Evolutionary conservation across 2,329 filamentous ascomycete genomes (phyloP), one percentile per base, ranked within the genome.

Genomic region (Aspergillus hortae): DNA sequence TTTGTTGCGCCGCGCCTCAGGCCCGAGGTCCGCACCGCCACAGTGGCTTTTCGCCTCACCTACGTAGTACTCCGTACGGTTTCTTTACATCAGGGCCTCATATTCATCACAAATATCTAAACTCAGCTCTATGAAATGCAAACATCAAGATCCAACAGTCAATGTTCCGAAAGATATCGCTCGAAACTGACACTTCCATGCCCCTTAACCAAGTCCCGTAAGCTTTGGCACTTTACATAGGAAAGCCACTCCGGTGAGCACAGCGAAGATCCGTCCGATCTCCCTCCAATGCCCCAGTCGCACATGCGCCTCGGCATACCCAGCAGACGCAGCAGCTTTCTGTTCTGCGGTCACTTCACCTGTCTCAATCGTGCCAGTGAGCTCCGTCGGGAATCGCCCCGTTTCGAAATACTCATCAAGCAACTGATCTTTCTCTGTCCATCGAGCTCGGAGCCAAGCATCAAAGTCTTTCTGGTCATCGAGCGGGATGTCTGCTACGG

Each of bases 381-480:
- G 76, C 57, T 87, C 86, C 4, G 85, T 79, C 0, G 94, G 94
- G 64, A 97, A 96, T 17, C 86, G 82, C 3, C 88, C 90, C 2
- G 86, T 92, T 14, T 81, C 78, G 50, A 87, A 76, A 67, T 90
- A 97, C 58, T 90, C 82, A 61, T 96, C 91, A 65, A 99, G 83
- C 43, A 96, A 78, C 27, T 84, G 83, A 63, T 99, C 92, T 70
- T 99, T 99, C 68, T 96, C 91, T 46, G 86, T 83, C 94, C 94
- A 99, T 42, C 91, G 82, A 51, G 89, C 85, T 30, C 86, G 81
- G 25, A 97, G 78, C 94, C 94, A 99, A 3, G 79, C 64, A 52
- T 95, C 90, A 64, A 99, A 99, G 6, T 81, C 77, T 38, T 87
- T 81, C 14, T 81, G 79, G 60, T 87, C 83, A 30, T 90, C 80